phyloP scores from a whole-genome alignment of 192 early-diverging fungal genomes.

The Backusella parvicylindrica region DNA sequence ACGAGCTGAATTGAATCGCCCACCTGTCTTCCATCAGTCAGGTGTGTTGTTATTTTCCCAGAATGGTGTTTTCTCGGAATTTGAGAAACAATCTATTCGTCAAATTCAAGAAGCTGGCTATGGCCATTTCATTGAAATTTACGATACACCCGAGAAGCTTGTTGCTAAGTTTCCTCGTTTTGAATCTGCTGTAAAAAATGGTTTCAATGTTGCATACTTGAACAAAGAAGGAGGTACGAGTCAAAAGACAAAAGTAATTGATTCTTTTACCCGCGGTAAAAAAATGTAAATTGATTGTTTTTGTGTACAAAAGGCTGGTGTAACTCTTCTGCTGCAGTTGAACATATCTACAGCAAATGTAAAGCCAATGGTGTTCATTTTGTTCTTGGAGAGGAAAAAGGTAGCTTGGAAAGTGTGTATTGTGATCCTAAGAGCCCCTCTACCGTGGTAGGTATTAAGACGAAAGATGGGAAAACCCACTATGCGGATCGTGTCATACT shows the following conservation, averaged over 20 bases:
- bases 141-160: conserved; percentile 2
- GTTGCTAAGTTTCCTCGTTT: conserved; percentile 10
- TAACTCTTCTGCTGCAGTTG: conserved; percentile 19
- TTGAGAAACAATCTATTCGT: conserved; percentile 2
- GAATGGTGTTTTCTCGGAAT: conserved; percentile 1
- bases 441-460: conserved; percentile 34
- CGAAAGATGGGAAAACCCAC: conserved; percentile 36
- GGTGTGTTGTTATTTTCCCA: conserved; percentile 17
- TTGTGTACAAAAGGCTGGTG: conserved; percentile 19
- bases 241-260: not conserved
- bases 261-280: not conserved
- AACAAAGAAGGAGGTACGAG: conserved; percentile 20
- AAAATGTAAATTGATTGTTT: not conserved
- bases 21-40: conserved; percentile 16
- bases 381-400: conserved; percentile 2
- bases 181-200: conserved; percentile 8
- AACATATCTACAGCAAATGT: conserved; percentile 17
- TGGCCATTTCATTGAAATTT: conserved; percentile 8
- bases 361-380: conserved; percentile 8
- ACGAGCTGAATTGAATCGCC: not conserved
- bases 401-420: not conserved
- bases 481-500: conserved; percentile 35
- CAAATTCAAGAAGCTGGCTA: conserved; percentile 15
- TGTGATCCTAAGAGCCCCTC: not conserved
- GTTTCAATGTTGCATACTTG: conserved; percentile 18